Base-by-base conservation (phyloP, 176 grass and related monocot species). In the Oryza punctata region DNA sequence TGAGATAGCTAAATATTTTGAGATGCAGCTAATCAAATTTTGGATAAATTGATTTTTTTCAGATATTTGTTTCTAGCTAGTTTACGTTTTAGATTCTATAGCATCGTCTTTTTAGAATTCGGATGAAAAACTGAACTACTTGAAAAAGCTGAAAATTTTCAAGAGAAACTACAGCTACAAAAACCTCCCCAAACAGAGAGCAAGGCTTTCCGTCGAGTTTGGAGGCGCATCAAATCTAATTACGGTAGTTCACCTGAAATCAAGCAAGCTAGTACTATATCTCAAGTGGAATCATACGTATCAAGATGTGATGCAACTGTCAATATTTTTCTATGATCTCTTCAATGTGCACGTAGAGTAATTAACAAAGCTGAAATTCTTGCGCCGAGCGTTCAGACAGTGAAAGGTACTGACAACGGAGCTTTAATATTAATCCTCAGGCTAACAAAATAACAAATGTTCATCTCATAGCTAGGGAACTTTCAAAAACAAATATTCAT, bases 391-490 rank as follows among this genome's bases (percentile, higher is more conserved):
- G n/a, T 86, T 86, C 84, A 86, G 67, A 86, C 15, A 38, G 57
- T 37, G 84, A 73, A 86, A 86, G 57, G 40, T 9, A 79, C 67
- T 72, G 21, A 78, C 67, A 21, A 5, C 1, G 63, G 13, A 84
- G 27, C 37, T 66, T 16, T 68, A 75, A 49, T 47, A 40, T 68
- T 49, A 37, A 37, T 37, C 6, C 18, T 1, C 15, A 24, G 52
- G 1, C 21, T 61, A 57, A 57, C 15, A 57, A 21, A 19, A 8
- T 61, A 57, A 21, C 15, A 57, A 21, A 19, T 57, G 52, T 57
- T 57, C 52, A 54, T 54, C 49, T 18, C 1, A 19, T 44, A 44
- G 43, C 43, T 11, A 49, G 46, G 46, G 13, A 16, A 16, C 14
- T 49, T 49, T 49, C 14, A 15, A 49, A 49, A 16, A 49, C 5